Base-by-base conservation (phyloP, 768 basidiomycete genomes). In the Termitomyces sp. region DNA sequence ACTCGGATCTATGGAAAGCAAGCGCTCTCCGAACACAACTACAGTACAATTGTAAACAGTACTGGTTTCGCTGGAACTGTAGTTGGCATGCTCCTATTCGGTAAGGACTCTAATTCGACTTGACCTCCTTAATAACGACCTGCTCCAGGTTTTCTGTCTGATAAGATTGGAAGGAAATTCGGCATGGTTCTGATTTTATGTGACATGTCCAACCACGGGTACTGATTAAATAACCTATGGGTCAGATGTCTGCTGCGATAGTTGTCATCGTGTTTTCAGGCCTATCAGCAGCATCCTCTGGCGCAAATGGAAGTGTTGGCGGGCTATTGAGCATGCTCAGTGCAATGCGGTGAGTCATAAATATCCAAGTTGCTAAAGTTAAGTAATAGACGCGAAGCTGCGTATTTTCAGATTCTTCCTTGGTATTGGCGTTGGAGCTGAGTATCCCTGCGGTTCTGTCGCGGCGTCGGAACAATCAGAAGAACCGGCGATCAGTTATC, bases 401-500 rank as follows among this genome's bases (percentile, higher is more conserved):
- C n/a, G n/a, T n/a, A 44, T n/a, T 9, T n/a, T 20, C 51, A 90
- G 91, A 7, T 94, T 94, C 75, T 67, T 96, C 3, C 76, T 94
- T 46, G 94, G 94, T 36, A 86, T 95, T 50, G 93, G 94, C n/a
- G 78, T 93, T 0, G 90, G 91, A 5, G 89, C 89, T 2, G 89
- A 91, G 67, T 94, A 94, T 60, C 94, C 94, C 11, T 91, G 90
- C 57, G 93, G 94, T 18, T 88, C 87, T 0, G 90, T 93, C 12
- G 88, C 91, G 7, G 88, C 87, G 4, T 87, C 90, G 1, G 94
- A 96, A 63, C 89, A 92, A 63, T 89, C 92, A 1, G 94, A 96
- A 67, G 89, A 89, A 66, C 73, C 81, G 5, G 82, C 79, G 4
- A 86, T 96, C 62, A 76, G 68, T 59, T 89, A 89, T 70, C 83